Evolutionary conservation across 352 stramenopile genomes (phyloP).

Genomic region (Globisporangium paddicum): DNA sequence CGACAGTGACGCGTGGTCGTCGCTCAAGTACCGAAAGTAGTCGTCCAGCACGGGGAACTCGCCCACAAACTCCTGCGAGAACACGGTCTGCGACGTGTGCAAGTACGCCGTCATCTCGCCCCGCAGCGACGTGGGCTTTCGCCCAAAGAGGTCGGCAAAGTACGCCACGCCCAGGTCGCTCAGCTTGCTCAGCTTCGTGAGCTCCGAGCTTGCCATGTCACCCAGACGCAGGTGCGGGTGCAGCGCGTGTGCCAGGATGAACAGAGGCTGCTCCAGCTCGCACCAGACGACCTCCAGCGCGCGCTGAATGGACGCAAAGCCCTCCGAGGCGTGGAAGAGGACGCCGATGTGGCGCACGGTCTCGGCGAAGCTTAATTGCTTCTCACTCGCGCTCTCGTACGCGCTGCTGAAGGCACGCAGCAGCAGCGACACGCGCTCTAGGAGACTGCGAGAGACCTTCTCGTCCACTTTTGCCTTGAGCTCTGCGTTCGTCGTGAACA

Average conservation of each 20-base stretch:
- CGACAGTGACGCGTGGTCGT: slow-evolving; percentile 56
- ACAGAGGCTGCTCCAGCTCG: slow-evolving; percentile 60
- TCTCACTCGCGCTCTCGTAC: slow-evolving; percentile 18
- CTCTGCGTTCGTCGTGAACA: slow-evolving; percentile 18
- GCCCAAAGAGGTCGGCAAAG: slow-evolving; percentile 40
- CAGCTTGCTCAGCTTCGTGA: slow-evolving; percentile 56
- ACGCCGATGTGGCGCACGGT: slow-evolving; percentile 36
- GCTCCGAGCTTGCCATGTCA: slow-evolving; percentile 28
- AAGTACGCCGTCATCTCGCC: slow-evolving; percentile 66
- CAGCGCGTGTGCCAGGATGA: slow-evolving; percentile 52
- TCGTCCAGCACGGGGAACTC: slow-evolving; percentile 60
- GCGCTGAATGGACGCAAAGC: slow-evolving; percentile 37
- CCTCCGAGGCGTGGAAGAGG: slow-evolving; percentile 38
- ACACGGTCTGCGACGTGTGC: slow-evolving; percentile 49
- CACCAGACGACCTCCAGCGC: slow-evolving; percentile 55
- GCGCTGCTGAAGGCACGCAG: slow-evolving; percentile 31
- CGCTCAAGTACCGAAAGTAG: slow-evolving; percentile 62
- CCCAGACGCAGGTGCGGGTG: slow-evolving; percentile 47
- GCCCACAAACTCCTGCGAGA: slow-evolving; percentile 36
- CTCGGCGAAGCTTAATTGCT: slow-evolving; percentile 28
- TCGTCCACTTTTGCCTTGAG: slow-evolving; percentile 25
- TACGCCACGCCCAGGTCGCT: slow-evolving; percentile 59
- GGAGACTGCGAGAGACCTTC: slow-evolving; percentile 26
- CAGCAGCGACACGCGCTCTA: slow-evolving; percentile 42
- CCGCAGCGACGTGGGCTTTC: slow-evolving; percentile 40